Evolutionary conservation across 2,329 filamentous ascomycete species (phyloP).

Genomic region (Gyromitra esculenta): DNA sequence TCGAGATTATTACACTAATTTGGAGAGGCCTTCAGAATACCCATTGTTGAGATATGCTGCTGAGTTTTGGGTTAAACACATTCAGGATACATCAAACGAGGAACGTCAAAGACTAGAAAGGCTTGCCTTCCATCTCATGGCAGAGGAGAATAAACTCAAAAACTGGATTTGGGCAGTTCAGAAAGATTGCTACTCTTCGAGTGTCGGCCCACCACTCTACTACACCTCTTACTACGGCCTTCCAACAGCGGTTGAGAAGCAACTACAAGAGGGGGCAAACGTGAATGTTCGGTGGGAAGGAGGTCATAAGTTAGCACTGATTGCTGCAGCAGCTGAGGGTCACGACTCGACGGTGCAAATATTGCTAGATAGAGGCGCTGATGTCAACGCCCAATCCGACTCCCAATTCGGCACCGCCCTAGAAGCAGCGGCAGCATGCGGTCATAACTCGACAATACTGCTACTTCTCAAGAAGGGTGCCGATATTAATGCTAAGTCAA

Average conservation of each 20-base stretch:
- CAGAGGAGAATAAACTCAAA: neutral
- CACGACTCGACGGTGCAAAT: neutral
- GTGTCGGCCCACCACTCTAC: neutral
- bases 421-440: too few species aligned
- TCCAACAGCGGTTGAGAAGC: neutral
- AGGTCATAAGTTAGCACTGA: neutral
- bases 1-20: neutral
- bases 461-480: neutral
- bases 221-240: neutral
- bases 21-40: neutral
- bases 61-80: neutral
- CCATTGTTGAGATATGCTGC: neutral
- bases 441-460: too few species aligned
- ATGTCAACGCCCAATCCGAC: too few species aligned
- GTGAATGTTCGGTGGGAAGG: neutral
- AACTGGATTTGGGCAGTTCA: neutral
- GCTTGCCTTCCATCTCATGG: neutral
- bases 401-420: too few species aligned
- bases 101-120: neutral
- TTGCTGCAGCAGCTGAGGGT: neutral
- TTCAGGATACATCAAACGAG: neutral
- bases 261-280: neutral
- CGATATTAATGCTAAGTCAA: neutral
- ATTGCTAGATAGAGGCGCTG: neutral
- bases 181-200: neutral